These are phyloP conservation scores for Talaromyces sp. DNA, from an alignment of 2,329 filamentous ascomycete genomes.

Conservation along the genomic window DNA sequence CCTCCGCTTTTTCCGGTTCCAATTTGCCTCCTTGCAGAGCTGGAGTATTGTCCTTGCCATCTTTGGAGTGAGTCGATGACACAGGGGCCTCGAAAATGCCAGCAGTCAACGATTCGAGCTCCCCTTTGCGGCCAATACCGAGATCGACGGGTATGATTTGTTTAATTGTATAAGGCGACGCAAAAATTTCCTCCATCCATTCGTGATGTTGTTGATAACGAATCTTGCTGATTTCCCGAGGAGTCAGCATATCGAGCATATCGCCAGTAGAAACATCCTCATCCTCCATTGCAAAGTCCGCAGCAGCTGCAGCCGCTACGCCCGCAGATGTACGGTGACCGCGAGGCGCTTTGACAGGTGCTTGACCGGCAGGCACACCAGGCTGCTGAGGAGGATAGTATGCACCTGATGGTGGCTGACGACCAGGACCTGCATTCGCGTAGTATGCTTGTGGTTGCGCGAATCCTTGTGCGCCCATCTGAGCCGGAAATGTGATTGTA, in stretches of 20 bases:
- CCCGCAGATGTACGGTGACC: slow-evolving; percentile 43
- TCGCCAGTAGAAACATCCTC: slow-evolving; percentile 86
- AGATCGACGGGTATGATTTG: slow-evolving; percentile 86
- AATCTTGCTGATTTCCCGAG: slow-evolving; percentile 79
- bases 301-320: slow-evolving; percentile 36
- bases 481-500: slow-evolving; percentile 66
- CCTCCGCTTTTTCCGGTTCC: slow-evolving; percentile 71
- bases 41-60: slow-evolving; percentile 29
- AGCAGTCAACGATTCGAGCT: slow-evolving; percentile 74
- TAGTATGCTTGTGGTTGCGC: slow-evolving; percentile 44
- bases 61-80: slow-evolving; percentile 26
- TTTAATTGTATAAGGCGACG: slow-evolving; percentile 78
- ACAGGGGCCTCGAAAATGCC: slow-evolving; percentile 71
- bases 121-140: slow-evolving; percentile 78
- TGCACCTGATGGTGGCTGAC: slow-evolving; percentile 28
- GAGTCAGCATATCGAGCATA: slow-evolving; percentile 83
- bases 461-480: slow-evolving; percentile 51
- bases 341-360: slow-evolving; percentile 37
- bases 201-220: slow-evolving; percentile 94
- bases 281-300: slow-evolving; percentile 64
- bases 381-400: slow-evolving; percentile 32
- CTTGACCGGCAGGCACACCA: slow-evolving; percentile 21
- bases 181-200: slow-evolving; percentile 98
- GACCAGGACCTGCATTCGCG: slow-evolving; percentile 33
- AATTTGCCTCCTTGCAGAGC: slow-evolving; percentile 57